Conservation (phyloP, 768 basidiomycete species). For the Phlebiopsis flavidoalba region DNA sequence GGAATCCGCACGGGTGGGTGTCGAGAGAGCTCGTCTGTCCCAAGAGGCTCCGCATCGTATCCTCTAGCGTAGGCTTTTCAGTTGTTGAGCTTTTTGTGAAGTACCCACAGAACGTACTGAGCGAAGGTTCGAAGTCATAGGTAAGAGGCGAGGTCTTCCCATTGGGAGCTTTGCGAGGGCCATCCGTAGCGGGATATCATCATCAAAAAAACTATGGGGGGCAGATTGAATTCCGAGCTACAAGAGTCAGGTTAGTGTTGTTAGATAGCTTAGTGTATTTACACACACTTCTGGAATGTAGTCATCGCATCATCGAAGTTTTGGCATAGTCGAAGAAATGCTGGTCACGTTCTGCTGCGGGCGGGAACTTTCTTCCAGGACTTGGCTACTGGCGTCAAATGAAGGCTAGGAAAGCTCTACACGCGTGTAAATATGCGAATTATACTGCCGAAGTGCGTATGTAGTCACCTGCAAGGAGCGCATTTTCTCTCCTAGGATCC, state of each 20-base stretch:
- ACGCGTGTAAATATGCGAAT: background rate
- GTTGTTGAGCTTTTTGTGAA: background rate
- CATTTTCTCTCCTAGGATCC: conserved; percentile 76
- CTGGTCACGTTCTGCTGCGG: conserved; percentile 56
- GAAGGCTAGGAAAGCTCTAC: conserved; percentile 82
- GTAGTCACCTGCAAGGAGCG: conserved; percentile 74
- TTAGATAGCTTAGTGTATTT: background rate
- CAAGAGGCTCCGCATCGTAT: conserved; percentile 69
- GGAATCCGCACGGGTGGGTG: conserved; percentile 80
- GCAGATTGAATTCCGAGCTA: conserved; percentile 83
- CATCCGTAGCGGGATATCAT: conserved; percentile 70
- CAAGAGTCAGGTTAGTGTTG: background rate
- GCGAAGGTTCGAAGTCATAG: conserved; percentile 85
- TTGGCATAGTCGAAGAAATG: conserved; percentile 93
- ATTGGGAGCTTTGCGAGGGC: conserved; percentile 56
- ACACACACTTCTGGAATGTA: conserved; percentile 76
- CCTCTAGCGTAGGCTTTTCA: conserved; percentile 47
- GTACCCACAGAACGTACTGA: conserved; percentile 40
- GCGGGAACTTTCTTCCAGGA: conserved; percentile 69
- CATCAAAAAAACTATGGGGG: conserved; percentile 75
- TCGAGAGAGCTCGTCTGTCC: conserved; percentile 66
- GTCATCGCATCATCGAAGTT: conserved; percentile 75
- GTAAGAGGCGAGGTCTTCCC: conserved; percentile 52
- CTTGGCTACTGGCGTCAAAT: conserved; percentile 74
- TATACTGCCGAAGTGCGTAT: background rate